Evolutionary conservation across 306 rosid species (phyloP), one percentile per base, ranked within the genome.

Genomic region (Datisca glomerata): DNA sequence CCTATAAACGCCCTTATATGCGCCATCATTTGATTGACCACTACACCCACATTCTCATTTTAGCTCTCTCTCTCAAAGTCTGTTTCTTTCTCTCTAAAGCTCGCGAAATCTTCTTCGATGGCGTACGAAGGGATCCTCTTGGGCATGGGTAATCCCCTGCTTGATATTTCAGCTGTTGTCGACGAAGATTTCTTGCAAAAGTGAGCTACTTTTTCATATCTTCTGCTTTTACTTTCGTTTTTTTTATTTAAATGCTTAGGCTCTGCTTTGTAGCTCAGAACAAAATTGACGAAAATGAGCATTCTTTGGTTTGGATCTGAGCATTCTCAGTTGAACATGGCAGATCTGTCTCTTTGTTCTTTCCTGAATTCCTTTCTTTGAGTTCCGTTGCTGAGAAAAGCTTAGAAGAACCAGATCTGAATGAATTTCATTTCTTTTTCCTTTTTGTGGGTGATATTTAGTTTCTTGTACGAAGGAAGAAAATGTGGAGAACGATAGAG

Each of bases 71-170:
- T 11, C 51, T 18, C 43, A 7, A 7, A 5, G 4, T 47, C 53
- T 24, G 2, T 42, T 27, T 12, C 56, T 59, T 47, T 29, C 28
- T 2, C 41, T 27, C 47, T 12, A 19, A 17, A 38, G 3, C 25
- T 19, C 29, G 29, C 17, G 8, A 47, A 24, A 24, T 8, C 20
- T 14, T 15, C 49, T 37, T 38, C 53, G 41, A 87, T 87, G 96
- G 93, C 59, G 40, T 48, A 15, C 64, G 85, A 87, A 32, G 75
- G 75, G 17, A 45, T 76, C 49, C 85, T 87, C 19, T 35, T 87
- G 61, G 97, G 94, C 1, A 83, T 87, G 94, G 86, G 97, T 3
- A 87, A 87, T 39, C 97, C 97, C 24, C 80, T 87, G 14, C 94
- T 87, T 15, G 97, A 83, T 51, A 72, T 87, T 36, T 83, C 97